A percentile compares a stretch with the other conserved stretches of the same genome.
phyloP scores from a whole-genome alignment of 2,329 filamentous ascomycete genomes.

The Macrophomina pseudophaseolina region DNA sequence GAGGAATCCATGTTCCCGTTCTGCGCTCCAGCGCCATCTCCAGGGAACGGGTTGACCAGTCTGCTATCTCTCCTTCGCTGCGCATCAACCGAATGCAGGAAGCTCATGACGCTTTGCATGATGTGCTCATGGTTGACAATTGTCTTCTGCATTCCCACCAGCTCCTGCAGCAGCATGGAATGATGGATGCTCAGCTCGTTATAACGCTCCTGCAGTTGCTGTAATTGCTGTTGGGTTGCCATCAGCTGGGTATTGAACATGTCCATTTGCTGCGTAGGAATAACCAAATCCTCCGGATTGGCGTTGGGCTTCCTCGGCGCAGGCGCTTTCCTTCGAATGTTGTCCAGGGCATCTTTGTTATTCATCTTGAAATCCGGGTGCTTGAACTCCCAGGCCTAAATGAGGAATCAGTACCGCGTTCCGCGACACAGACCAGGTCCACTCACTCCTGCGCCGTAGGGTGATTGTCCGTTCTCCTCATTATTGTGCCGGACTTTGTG shows the following conservation, averaged over 20 bases:
- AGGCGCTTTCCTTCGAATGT: conserved; percentile 93
- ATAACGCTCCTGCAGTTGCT: conserved; percentile 83
- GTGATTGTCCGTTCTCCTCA: conserved; percentile 80
- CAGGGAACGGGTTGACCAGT: conserved; percentile 47
- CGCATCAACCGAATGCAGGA: conserved; percentile 67
- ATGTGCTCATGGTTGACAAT: conserved; percentile 74
- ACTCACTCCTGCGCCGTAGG: conserved; percentile 78
- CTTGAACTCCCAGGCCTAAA: conserved; percentile 91
- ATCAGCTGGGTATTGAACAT: conserved; percentile 86
- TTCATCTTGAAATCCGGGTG: conserved; percentile 95
- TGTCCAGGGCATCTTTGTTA: conserved; percentile 95
- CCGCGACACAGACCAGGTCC: not conserved
- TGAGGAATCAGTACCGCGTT: not conserved
- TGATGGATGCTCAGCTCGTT: conserved; percentile 74
- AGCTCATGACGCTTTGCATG: conserved; percentile 73
- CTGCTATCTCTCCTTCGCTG: conserved; percentile 68
- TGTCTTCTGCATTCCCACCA: conserved; percentile 70
- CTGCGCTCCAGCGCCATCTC: conserved; percentile 44
- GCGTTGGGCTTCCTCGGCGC: conserved; percentile 75
- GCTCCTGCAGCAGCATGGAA: conserved; percentile 67
- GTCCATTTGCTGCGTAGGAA: conserved; percentile 85
- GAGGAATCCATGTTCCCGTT: conserved; percentile 50
- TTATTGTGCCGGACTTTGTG: conserved; percentile 95
- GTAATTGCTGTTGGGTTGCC: conserved; percentile 90
- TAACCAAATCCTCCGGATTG: conserved; percentile 69